Base-by-base conservation (phyloP, 2,329 filamentous ascomycete species). In the Endoconidiophora polonica region DNA sequence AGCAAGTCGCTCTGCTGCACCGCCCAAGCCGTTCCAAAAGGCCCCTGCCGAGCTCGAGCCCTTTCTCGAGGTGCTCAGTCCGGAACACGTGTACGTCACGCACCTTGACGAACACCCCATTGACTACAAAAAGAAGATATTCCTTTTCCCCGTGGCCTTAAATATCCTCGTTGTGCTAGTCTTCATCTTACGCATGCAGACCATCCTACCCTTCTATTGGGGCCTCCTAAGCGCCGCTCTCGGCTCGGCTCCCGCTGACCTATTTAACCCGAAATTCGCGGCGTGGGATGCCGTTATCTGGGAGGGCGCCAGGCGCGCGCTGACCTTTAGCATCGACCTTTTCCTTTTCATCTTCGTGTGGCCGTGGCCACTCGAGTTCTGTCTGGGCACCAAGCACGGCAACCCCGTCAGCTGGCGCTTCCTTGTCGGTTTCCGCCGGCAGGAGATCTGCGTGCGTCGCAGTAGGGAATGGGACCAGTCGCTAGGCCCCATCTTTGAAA, bases 401-500 rank as follows among this genome's bases (percentile, higher is more conserved):
- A 83, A 66, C 55, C 86, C 87, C 0, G 68, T 79, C 37, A 62
- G 66, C 38, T 95, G 88, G 86, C 77, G 88, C 45, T 76, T 76
- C 64, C 70, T 63, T 26, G 66, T 88, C 36, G 86, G 88, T 5
- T 94, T 94, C 63, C 72, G 75, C n/a, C 71, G 80, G 43, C 71
- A 77, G 56, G 90, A 95, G 68, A 72, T 94, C 45, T 81, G 93
- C 54, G 82, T 94, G 33, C 75, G 88, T 23, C 76, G 81, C 52
- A 88, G 83, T 61, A 73, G 81, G 52, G 72, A 72, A 49, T 93
- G 86, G 85, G 81, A 81, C 55, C 65, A 68, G 22, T 66, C 69
- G 16, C 69, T 83, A 46, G 63, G 66, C 16, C 72, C 79, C 49
- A 68, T 79, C 45, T 66, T 77, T 53, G 45, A 49, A 12, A 54